These are phyloP conservation scores for Fusarium sp. DNA, from an alignment of 2,329 filamentous ascomycete genomes.

Conservation along the genomic window DNA sequence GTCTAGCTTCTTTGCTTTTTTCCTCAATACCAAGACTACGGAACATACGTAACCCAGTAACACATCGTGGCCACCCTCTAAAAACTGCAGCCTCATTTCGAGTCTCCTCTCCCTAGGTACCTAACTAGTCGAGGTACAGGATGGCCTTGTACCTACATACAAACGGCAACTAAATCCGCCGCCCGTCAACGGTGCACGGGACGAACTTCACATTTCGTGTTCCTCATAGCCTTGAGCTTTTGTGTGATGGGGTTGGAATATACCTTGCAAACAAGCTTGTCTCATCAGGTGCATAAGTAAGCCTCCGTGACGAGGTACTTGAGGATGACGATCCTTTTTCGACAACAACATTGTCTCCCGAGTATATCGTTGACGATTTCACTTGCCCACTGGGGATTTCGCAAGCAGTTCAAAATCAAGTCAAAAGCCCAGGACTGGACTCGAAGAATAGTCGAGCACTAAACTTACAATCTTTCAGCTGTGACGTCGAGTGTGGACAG, in stretches of 20 bases:
- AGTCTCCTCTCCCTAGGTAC: background rate
- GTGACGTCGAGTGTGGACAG: conserved; percentile 9
- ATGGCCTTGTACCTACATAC: background rate
- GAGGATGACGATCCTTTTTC: conserved; percentile 15
- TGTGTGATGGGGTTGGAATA: conserved; percentile 20
- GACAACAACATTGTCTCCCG: conserved; percentile 1
- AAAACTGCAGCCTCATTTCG: conserved; percentile 16
- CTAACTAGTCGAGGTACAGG: background rate
- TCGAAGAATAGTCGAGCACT: background rate
- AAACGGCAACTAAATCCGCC: background rate
- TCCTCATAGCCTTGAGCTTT: background rate
- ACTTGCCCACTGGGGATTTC: background rate
- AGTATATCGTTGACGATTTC: conserved; percentile 14
- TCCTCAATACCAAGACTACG: conserved; percentile 1
- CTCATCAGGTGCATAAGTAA: conserved; percentile 8
- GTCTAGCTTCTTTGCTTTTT: conserved; percentile 33
- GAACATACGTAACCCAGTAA: conserved; percentile 1
- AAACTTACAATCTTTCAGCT: background rate
- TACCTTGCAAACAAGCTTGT: conserved; percentile 26
- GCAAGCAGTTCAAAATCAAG: background rate
- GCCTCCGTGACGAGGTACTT: background rate
- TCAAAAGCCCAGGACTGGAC: background rate
- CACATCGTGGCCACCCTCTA: conserved; percentile 13
- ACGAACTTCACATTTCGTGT: conserved; percentile 29
- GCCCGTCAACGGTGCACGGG: conserved; percentile 14